Percentiles rank a stretch among this genome's conserved stretches.
Evolutionary conservation across 208 protist species (phyloP).

Genomic region (Acanthamoeba triangularis): DNA sequence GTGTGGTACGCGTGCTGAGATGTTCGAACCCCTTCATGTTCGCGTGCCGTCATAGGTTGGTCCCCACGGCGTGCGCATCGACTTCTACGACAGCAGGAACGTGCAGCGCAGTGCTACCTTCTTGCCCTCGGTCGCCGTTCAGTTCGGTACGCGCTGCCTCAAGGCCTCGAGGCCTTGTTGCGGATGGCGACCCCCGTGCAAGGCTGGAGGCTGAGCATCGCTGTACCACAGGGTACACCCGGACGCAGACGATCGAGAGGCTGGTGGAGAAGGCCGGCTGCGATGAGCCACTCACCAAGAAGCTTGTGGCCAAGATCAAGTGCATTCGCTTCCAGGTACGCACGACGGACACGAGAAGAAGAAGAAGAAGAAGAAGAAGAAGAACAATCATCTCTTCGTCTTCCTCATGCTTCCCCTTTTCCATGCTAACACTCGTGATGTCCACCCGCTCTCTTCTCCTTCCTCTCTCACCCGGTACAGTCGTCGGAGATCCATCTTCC

Average conservation of each 20-base stretch:
- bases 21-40: no score
- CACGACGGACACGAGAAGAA: no score
- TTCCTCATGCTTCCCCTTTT: background rate
- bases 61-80: slow-evolving; percentile 28
- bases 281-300: slow-evolving; percentile 10
- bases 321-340: slow-evolving; percentile 38
- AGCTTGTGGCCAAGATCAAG: slow-evolving; percentile 45
- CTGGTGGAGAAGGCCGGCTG: slow-evolving; percentile 49
- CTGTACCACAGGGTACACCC: background rate
- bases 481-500: background rate
- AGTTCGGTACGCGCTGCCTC: background rate
- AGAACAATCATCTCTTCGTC: background rate
- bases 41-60: slow-evolving; percentile 7
- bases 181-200: background rate
- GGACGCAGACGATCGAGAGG: slow-evolving; percentile 36
- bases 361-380: no score
- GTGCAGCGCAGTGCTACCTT: slow-evolving; percentile 45
- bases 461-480: background rate
- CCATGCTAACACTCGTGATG: background rate
- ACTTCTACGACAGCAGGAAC: slow-evolving; percentile 27
- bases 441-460: background rate
- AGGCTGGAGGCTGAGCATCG: background rate
- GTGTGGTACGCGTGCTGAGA: no score
- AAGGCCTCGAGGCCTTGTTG: no score
- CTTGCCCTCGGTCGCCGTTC: slow-evolving; percentile 24